These are phyloP conservation scores for Hypsizygus marmoreus DNA, from an alignment of 768 basidiomycete genomes.

Conservation along the genomic window DNA sequence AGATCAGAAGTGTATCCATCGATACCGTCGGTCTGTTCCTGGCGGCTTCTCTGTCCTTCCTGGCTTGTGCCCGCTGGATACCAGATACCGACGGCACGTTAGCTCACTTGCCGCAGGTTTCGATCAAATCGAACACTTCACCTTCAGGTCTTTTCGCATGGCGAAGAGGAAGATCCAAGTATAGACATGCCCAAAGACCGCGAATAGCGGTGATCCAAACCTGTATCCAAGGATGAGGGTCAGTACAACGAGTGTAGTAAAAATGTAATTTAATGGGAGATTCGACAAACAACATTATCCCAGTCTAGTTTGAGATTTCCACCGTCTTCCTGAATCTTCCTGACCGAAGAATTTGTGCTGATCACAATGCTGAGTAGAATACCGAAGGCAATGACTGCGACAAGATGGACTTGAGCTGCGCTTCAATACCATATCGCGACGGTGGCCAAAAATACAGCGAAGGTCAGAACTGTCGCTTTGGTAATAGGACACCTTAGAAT, in stretches of 20 bases:
- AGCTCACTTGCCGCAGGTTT: no score
- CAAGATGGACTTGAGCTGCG: no score
- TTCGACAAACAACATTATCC: conserved; percentile 15
- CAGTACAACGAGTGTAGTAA: background rate
- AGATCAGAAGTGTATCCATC: no score
- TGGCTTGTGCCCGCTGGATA: no score
- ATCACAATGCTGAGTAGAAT: conserved; percentile 13
- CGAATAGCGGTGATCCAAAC: conserved; percentile 15
- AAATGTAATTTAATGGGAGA: background rate
- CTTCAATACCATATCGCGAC: no score
- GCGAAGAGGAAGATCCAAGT: conserved; percentile 13
- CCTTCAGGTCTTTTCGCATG: conserved; percentile 4
- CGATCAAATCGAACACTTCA: background rate
- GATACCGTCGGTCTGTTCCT: no score
- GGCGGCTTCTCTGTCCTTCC: no score
- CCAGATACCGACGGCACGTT: no score
- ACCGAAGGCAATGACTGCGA: conserved; percentile 12
- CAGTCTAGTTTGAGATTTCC: conserved; percentile 13
- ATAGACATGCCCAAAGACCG: conserved; percentile 10
- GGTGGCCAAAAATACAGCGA: no score
- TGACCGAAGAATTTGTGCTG: conserved; percentile 11
- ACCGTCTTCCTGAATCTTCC: background rate
- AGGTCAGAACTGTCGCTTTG: no score
- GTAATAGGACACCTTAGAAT: no score
- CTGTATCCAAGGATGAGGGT: no score